These are phyloP conservation scores for Ophiostoma sp. DNA, from an alignment of 2,329 filamentous ascomycete genomes.

Conservation along the genomic window DNA sequence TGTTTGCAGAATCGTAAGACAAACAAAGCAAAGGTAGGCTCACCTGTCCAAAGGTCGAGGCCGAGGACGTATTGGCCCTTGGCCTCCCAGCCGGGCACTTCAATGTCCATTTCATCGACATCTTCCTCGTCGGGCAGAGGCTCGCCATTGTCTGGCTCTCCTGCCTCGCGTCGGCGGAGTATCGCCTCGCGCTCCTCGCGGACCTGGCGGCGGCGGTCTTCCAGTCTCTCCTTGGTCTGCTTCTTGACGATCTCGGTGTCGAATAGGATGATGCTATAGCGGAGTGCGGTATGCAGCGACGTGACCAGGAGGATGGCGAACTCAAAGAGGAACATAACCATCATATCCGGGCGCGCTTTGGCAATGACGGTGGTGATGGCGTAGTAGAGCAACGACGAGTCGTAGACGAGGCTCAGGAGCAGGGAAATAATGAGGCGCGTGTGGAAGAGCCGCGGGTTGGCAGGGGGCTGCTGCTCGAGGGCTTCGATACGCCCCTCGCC, in stretches of 20 bases:
- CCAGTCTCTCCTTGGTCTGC: slow-evolving; percentile 65
- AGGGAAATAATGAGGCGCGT: slow-evolving; percentile 73
- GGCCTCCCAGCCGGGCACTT: slow-evolving; percentile 92
- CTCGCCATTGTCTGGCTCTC: slow-evolving; percentile 40
- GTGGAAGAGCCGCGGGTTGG: slow-evolving; percentile 85
- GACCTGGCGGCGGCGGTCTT: slow-evolving; percentile 63
- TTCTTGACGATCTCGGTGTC: slow-evolving; percentile 70
- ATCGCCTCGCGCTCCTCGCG: slow-evolving; percentile 52
- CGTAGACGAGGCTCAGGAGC: slow-evolving; percentile 70
- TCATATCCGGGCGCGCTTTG: slow-evolving; percentile 91
- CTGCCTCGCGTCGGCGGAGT: slow-evolving; percentile 42
- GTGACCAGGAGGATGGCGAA: slow-evolving; percentile 81
- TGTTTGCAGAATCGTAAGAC: too few species aligned
- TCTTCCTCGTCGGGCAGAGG: slow-evolving; percentile 58
- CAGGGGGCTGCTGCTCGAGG: slow-evolving; percentile 88
- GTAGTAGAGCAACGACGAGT: slow-evolving; percentile 74
- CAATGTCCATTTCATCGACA: slow-evolving; percentile 85
- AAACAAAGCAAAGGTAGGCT: too few species aligned
- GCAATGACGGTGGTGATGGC: slow-evolving; percentile 76
- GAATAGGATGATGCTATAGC: slow-evolving; percentile 72
- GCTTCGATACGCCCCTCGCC: slow-evolving; percentile 90
- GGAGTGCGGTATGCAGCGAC: slow-evolving; percentile 69
- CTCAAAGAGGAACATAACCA: slow-evolving; percentile 99
- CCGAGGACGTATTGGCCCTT: slow-evolving; percentile 91
- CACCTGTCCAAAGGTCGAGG: slow-evolving; percentile 66